Percentiles rank a stretch among this genome's conserved stretches.
These are phyloP conservation scores for Sapria himalayana DNA, from an alignment of 345 rosid species.

Conservation along the genomic window DNA sequence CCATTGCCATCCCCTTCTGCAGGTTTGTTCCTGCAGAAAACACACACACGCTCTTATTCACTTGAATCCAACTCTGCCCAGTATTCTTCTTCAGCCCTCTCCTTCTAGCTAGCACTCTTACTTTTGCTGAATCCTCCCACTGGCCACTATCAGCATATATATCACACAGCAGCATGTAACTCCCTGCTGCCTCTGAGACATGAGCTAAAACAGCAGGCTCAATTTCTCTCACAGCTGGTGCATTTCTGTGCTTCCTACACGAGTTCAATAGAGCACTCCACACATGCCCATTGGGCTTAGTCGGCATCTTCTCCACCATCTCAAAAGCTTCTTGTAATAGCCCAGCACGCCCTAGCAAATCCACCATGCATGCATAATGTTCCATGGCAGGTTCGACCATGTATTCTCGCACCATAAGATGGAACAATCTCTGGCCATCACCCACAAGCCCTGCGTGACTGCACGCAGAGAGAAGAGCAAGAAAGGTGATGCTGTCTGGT, in stretches of 20 bases:
- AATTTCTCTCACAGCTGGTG: constrained; percentile 21
- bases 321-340: constrained; percentile 37
- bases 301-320: constrained; percentile 38
- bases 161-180: constrained; percentile 42
- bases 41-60: constrained; percentile 23
- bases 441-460: constrained; percentile 51
- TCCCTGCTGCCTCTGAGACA: constrained; percentile 20
- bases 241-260: constrained; percentile 38
- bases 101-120: constrained; percentile 35
- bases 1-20: constrained; percentile 11
- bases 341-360: constrained; percentile 55
- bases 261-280: constrained; percentile 62
- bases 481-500: constrained; percentile 45
- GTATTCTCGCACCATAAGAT: constrained; percentile 19
- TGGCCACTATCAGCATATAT: constrained; percentile 46
- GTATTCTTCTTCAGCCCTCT: constrained; percentile 50
- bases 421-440: constrained; percentile 27
- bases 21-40: constrained; percentile 27
- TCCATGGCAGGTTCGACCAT: constrained; percentile 36
- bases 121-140: constrained; percentile 50
- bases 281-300: constrained; percentile 35
- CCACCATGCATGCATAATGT: constrained; percentile 54
- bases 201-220: constrained; percentile 20
- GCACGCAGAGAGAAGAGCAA: constrained; percentile 63
- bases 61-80: constrained; percentile 52